Evolutionary conservation across 208 protist species (phyloP).

Genomic region (Novymonas esmeraldas): DNA sequence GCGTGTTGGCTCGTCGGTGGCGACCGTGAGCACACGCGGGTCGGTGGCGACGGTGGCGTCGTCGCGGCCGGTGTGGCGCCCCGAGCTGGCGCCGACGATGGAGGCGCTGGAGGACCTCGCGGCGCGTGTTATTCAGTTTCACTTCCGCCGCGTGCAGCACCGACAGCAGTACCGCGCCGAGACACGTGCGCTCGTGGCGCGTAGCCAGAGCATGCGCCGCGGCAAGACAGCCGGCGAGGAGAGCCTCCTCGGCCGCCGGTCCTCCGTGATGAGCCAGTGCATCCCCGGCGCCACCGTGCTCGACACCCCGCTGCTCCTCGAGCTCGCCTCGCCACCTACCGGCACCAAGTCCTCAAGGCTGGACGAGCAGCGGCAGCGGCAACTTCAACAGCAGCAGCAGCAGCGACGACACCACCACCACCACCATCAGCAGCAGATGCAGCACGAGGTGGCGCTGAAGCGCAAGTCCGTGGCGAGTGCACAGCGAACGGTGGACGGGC

Average conservation of each 20-base stretch:
- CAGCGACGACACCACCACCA: not conserved
- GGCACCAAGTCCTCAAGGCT: not conserved
- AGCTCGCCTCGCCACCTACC: not conserved
- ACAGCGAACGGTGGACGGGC: not conserved
- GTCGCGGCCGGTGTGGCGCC: conserved; percentile 18
- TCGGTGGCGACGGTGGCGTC: not conserved
- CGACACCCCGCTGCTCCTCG: not conserved
- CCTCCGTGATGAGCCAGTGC: not conserved
- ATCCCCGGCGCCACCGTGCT: not conserved
- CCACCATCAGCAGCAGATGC: not conserved
- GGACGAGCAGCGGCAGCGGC: not conserved
- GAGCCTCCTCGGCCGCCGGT: not conserved
- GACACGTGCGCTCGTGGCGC: conserved; percentile 28
- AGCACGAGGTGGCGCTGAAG: not conserved
- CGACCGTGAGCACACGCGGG: not conserved
- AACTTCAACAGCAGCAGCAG: not conserved
- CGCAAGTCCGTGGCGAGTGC: not conserved
- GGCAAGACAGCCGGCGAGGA: not conserved
- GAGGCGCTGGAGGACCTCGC: conserved; percentile 45
- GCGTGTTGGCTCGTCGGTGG: not conserved
- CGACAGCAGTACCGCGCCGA: conserved; percentile 37
- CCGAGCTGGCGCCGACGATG: conserved; percentile 17
- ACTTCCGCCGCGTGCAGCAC: conserved; percentile 38
- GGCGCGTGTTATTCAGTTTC: conserved; percentile 70
- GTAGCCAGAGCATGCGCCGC: conserved; percentile 11